Evolutionary conservation across 495 filamentous ascomycete genomes (phyloP).

Genomic region (Daldinia vernicosa): DNA sequence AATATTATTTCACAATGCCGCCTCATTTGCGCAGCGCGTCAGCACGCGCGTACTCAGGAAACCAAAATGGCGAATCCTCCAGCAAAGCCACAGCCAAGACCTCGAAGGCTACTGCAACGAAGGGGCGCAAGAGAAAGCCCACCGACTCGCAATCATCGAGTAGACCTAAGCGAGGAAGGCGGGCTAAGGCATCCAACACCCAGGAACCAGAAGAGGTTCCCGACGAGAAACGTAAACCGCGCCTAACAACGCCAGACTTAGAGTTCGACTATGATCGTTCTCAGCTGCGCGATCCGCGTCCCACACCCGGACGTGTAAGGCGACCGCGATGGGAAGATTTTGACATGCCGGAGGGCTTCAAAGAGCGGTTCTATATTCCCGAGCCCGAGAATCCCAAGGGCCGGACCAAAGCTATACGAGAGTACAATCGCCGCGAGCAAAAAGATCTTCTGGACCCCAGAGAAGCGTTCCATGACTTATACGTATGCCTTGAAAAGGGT

Average conservation of each 20-base stretch:
- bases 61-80: background rate
- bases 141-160: background rate
- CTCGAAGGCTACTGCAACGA: background rate
- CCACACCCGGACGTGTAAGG: slow-evolving; percentile 32
- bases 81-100: background rate
- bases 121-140: slow-evolving; percentile 30
- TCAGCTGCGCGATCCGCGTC: slow-evolving; percentile 37
- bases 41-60: background rate
- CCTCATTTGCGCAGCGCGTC: slow-evolving; percentile 1
- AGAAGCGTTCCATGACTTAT: slow-evolving; percentile 16
- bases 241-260: slow-evolving; percentile 38
- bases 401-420: slow-evolving; percentile 7
- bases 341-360: slow-evolving; percentile 23
- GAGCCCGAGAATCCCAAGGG: slow-evolving; percentile 17
- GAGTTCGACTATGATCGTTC: slow-evolving; percentile 38
- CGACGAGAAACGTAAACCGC: slow-evolving; percentile 18
- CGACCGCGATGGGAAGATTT: slow-evolving; percentile 12
- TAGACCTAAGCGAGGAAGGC: background rate
- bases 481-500: slow-evolving; percentile 39
- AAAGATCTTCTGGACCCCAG: slow-evolving; percentile 14
- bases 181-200: background rate
- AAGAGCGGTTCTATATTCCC: slow-evolving; percentile 26
- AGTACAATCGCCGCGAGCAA: background rate
- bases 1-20: background rate
- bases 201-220: background rate